Evolutionary conservation across 1,284 basidiomycete species (phyloP), one percentile per base, ranked within the genome.

Genomic region (Sparassis latifolia): DNA sequence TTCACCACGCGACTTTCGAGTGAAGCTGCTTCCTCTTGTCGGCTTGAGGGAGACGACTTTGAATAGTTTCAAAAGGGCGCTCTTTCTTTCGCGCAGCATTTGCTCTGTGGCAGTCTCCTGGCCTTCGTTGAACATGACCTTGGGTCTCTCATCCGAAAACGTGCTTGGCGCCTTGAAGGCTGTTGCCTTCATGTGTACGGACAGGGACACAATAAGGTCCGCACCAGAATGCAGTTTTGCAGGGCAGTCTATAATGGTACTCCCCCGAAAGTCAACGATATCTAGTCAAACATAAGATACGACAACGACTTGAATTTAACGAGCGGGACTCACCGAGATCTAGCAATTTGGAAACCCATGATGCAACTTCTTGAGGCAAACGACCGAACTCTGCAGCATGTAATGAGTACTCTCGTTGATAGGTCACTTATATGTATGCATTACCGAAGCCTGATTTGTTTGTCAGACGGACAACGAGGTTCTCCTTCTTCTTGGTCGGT

Each of bases 81-180:
- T 69, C 62, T 93, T 94, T 35, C 92, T 75, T 62, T 87, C 84
- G 35, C 89, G 77, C n/a, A 95, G 71, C 12, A 66, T 68, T 55
- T 83, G 80, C 67, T 95, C 92, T 49, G 82, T 77, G 2, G 74
- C 70, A 0, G 87, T 92, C 62, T 94, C 92, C 45, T 80, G 71
- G 0, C 84, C 85, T 65, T 90, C 86, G 52, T 78, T 77, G 58
- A 86, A 81, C 62, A 81, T 74, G 10, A 49, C 44, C 63, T 57
- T 72, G 2, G 62, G 55, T 28, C 62, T 57, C 35, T 75, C 71
- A 4, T 67, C 57, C 3, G 65, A 48, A 5, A 70, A 66, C 30
- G 66, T 55, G 39, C 67, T 69, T 2, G 75, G 64, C 12, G 75
- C 63, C 52, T 71, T 74, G 66, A 92, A 92, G 1, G 89, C 89